Conservation (phyloP, 805 yeast genomes). For the Scheffersomyces stipitis region DNA sequence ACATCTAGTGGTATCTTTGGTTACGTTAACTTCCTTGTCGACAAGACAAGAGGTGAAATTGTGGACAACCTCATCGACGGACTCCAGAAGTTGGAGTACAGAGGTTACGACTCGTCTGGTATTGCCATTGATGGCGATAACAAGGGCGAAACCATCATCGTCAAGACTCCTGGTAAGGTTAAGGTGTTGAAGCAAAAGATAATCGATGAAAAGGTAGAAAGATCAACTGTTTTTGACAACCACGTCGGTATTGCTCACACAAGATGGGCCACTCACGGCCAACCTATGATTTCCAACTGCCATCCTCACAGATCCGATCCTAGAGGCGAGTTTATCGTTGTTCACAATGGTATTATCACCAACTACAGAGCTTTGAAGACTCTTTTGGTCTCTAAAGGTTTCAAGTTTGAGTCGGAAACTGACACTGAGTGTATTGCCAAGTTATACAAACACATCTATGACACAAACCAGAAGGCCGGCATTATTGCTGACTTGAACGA, state of each 20-base stretch:
- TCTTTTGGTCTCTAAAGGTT: constrained; percentile 76
- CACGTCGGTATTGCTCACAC: constrained; percentile 99
- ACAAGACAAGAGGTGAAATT: constrained; percentile 89
- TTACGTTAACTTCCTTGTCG: constrained; percentile 92
- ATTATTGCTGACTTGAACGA: constrained; percentile 83
- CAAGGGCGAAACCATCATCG: constrained; percentile 66
- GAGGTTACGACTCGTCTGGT: constrained; percentile 98
- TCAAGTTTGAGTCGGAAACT: constrained; percentile 83
- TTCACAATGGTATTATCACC: constrained; percentile 98
- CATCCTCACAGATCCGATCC: constrained; percentile 95
- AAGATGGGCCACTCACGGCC: constrained; percentile 99
- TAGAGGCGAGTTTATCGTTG: constrained; percentile 80
- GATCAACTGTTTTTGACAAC: constrained; percentile 65
- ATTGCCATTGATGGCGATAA: constrained; percentile 91
- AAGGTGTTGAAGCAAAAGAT: constrained; percentile 71
- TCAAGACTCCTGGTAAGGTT: constrained; percentile 91
- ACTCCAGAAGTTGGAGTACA: constrained; percentile 81
- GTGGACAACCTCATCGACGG: constrained; percentile 87
- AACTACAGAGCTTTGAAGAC: constrained; percentile 90
- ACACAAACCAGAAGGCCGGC: constrained; percentile 69
- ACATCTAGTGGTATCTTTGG: constrained; percentile 88
- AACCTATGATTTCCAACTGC: constrained; percentile 80
- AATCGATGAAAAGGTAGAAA: constrained; percentile 48
- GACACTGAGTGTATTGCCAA: constrained; percentile 98
- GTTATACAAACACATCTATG: constrained; percentile 87